Evolutionary conservation across 192 early-diverging fungal species (phyloP), one percentile per base, ranked within the genome.

Genomic region (Podila verticillata): DNA sequence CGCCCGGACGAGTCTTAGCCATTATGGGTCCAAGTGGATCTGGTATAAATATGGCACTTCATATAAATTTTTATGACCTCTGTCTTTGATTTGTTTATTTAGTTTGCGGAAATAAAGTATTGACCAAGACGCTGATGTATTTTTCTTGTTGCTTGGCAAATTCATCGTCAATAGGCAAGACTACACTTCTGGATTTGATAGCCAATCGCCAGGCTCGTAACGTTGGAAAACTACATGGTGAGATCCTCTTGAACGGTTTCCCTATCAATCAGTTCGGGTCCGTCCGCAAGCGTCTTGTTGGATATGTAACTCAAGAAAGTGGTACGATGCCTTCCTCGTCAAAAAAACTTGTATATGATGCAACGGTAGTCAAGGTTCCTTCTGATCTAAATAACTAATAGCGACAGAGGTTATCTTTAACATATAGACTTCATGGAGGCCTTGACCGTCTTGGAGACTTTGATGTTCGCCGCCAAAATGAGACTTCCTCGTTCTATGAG

Each of bases 361-460:
- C n/a, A n/a, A n/a, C n/a, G n/a, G n/a, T n/a, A n/a, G n/a, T n/a
- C n/a, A n/a, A n/a, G n/a, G n/a, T n/a, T n/a, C n/a, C n/a, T n/a
- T n/a, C n/a, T n/a, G n/a, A n/a, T n/a, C n/a, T n/a, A n/a, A n/a
- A n/a, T n/a, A n/a, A n/a, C n/a, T n/a, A n/a, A n/a, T n/a, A n/a
- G n/a, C n/a, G n/a, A n/a, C n/a, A n/a, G n/a, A n/a, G n/a, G n/a
- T n/a, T n/a, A n/a, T n/a, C n/a, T n/a, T n/a, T n/a, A n/a, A n/a
- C n/a, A n/a, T 15, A 4, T 54, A 79, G 75, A 79, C 26, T 79
- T 79, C 24, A 79, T 79, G 36, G 75, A 79, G 22, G 86, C 84
- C 0, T 65, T 89, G 82, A 96, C 95, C 0, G 93, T 94, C 3
- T 75, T 87, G 24, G 95, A 96, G 65, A 94, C 95, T 4, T 89